Percentiles rank a stretch among this genome's conserved stretches.
These are phyloP conservation scores for Citrus sp. DNA, from an alignment of 345 rosid genomes.

Conservation along the genomic window DNA sequence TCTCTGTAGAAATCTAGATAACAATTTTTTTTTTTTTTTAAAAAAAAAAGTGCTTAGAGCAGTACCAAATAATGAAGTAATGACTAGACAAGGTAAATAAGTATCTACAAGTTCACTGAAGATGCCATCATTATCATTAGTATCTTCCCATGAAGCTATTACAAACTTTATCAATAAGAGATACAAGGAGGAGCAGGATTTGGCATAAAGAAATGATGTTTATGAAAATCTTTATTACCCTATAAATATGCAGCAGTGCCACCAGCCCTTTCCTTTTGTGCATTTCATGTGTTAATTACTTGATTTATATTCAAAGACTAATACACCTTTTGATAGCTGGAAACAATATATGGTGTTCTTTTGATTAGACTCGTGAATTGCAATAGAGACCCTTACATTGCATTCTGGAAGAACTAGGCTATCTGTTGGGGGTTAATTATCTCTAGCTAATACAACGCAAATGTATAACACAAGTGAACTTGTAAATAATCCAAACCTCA, in stretches of 20 bases:
- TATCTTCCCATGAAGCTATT: neutral
- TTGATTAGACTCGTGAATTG: too few species aligned
- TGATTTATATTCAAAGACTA: neutral
- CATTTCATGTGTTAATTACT: neutral
- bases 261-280: neutral
- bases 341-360: neutral
- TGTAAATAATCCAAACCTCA: too few species aligned
- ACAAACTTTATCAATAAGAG: neutral
- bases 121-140: neutral
- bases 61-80: neutral
- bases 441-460: too few species aligned
- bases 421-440: too few species aligned
- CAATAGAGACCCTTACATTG: too few species aligned
- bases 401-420: too few species aligned
- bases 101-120: neutral
- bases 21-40: too few species aligned
- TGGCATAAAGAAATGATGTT: too few species aligned
- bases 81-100: neutral
- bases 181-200: too few species aligned
- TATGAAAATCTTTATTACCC: neutral
- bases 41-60: neutral
- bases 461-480: too few species aligned
- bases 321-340: neutral
- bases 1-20: too few species aligned
- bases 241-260: neutral